Evolutionary conservation across 2,329 filamentous ascomycete genomes (phyloP).

Genomic region (Canariomyces notabilis): DNA sequence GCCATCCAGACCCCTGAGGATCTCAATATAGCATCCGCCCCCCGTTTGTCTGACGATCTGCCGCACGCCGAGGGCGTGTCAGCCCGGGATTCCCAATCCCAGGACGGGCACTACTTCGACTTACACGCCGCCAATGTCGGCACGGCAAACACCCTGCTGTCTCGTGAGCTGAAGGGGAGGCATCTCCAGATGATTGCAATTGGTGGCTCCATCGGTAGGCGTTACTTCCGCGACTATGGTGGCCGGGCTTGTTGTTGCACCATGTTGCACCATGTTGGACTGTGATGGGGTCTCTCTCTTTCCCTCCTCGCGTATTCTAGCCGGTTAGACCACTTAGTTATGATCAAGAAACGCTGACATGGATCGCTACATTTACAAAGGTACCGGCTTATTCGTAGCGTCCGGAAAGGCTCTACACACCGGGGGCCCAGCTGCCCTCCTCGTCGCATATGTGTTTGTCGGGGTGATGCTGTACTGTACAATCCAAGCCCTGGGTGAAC

Average conservation of each 20-base stretch:
- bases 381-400: slow-evolving; percentile 81
- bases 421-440: slow-evolving; percentile 72
- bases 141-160: slow-evolving; percentile 70
- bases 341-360: no score
- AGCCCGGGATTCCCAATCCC: slow-evolving; percentile 32
- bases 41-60: slow-evolving; percentile 5
- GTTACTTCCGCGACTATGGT: neutral
- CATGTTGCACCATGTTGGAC: no score
- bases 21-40: slow-evolving; percentile 6
- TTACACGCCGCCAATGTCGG: slow-evolving; percentile 59
- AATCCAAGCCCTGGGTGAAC: slow-evolving; percentile 84
- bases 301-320: no score
- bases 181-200: slow-evolving; percentile 98
- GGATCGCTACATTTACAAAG: no score
- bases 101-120: slow-evolving; percentile 49
- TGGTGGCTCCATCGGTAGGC: slow-evolving; percentile 75
- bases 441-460: slow-evolving; percentile 74
- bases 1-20: slow-evolving; percentile 9
- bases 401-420: slow-evolving; percentile 65
- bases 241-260: no score
- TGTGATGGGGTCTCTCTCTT: no score
- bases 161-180: slow-evolving; percentile 71
- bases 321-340: no score
- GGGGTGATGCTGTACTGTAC: slow-evolving; percentile 89
- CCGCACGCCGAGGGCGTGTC: slow-evolving; percentile 12